Conservation (phyloP, 148 eudicot species). For the Silene uniflora region DNA sequence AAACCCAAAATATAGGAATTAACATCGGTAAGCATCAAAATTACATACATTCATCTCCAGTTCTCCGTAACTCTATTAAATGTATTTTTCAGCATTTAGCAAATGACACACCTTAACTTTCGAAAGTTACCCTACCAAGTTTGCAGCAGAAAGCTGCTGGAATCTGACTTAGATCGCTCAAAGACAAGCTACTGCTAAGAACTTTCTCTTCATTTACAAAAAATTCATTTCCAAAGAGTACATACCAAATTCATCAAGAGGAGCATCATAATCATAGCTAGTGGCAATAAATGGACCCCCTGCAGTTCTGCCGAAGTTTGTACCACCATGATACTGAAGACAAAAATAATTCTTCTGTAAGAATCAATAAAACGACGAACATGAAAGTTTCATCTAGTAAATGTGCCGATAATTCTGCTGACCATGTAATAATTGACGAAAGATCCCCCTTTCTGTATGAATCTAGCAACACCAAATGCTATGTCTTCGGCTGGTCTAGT, state of each 20-base stretch:
- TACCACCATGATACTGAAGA: slow-evolving; percentile 73
- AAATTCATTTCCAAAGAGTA: no score
- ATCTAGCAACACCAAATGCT: slow-evolving; percentile 80
- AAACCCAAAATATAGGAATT: no score
- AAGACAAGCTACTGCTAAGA: no score
- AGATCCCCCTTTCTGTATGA: slow-evolving; percentile 80
- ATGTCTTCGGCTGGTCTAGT: slow-evolving; percentile 77
- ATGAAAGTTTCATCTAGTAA: background rate
- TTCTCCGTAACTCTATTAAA: no score
- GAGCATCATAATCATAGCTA: slow-evolving; percentile 87
- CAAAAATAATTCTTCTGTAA: slow-evolving; percentile 1
- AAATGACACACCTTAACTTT: no score
- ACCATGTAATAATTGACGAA: slow-evolving; percentile 91
- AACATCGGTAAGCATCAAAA: no score
- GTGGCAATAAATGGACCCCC: slow-evolving; percentile 77
- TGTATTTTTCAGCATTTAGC: no score
- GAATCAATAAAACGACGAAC: background rate
- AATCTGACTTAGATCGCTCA: no score
- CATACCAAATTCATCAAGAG: slow-evolving; percentile 61
- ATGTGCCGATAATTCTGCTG: slow-evolving; percentile 14
- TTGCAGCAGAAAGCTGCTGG: no score
- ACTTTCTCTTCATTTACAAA: no score
- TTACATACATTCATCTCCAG: no score
- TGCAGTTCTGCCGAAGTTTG: slow-evolving; percentile 74
- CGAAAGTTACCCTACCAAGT: no score